These are phyloP conservation scores for Ascochyta fabae DNA, from an alignment of 2,329 filamentous ascomycete genomes.

Conservation along the genomic window DNA sequence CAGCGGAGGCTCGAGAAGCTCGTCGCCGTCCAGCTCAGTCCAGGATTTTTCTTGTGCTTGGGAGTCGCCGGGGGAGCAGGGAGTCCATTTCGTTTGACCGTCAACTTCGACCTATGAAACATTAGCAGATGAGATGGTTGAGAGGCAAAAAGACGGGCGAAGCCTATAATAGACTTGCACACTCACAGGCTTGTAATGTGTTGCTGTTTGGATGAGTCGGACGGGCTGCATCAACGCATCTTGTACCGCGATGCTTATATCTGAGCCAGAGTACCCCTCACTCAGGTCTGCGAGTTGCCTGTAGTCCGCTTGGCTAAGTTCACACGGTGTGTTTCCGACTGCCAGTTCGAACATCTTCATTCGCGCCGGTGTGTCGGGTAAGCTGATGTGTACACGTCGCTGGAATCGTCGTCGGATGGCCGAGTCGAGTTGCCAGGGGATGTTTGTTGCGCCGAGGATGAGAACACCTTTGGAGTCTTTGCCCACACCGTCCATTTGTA, in stretches of 20 bases:
- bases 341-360: slow-evolving; percentile 96
- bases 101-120: slow-evolving; percentile 70
- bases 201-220: slow-evolving; percentile 94
- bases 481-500: slow-evolving; percentile 99
- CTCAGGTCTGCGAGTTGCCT: slow-evolving; percentile 79
- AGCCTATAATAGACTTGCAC: no score
- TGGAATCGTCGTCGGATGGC: slow-evolving; percentile 97
- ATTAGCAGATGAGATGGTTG: neutral
- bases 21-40: slow-evolving; percentile 82
- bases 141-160: no score
- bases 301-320: slow-evolving; percentile 79
- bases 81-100: slow-evolving; percentile 72
- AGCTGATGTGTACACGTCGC: slow-evolving; percentile 89
- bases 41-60: slow-evolving; percentile 93
- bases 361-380: slow-evolving; percentile 85
- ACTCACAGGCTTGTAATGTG: slow-evolving; percentile 90
- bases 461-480: slow-evolving; percentile 93
- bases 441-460: slow-evolving; percentile 95
- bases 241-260: slow-evolving; percentile 95
- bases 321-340: slow-evolving; percentile 90
- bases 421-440: slow-evolving; percentile 96
- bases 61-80: slow-evolving; percentile 89
- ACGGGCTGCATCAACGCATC: slow-evolving; percentile 97
- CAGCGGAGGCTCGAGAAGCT: slow-evolving; percentile 84
- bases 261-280: slow-evolving; percentile 93